phyloP scores from a whole-genome alignment of 768 basidiomycete genomes.

The Suillus brevipes region DNA sequence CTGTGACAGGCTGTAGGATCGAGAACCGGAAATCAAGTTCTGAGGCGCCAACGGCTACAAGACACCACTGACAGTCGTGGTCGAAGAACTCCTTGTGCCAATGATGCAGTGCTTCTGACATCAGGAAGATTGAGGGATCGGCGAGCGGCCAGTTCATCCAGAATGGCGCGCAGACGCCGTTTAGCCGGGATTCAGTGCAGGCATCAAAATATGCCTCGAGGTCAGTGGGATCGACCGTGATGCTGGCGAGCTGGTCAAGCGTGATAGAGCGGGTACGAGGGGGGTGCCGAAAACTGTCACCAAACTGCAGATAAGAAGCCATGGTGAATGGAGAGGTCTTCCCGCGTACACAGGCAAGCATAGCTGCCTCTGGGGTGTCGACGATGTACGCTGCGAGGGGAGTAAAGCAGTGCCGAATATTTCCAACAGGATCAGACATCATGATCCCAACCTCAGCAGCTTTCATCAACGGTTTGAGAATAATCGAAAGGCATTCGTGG shows the following conservation, averaged over 20 bases:
- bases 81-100: constrained; percentile 37
- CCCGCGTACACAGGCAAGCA: constrained; percentile 12
- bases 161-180: constrained; percentile 26
- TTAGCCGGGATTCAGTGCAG: not conserved
- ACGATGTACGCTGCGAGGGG: constrained; percentile 30
- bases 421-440: constrained; percentile 24
- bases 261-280: constrained; percentile 30
- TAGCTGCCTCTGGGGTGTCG: not conserved
- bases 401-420: constrained; percentile 9
- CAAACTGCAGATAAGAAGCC: constrained; percentile 33
- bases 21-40: constrained; percentile 19
- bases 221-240: constrained; percentile 20
- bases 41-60: constrained; percentile 14
- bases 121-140: constrained; percentile 36
- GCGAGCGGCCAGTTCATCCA: constrained; percentile 39
- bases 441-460: constrained; percentile 18
- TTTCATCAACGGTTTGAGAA: constrained; percentile 17
- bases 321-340: constrained; percentile 33
- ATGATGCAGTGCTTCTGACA: constrained; percentile 40
- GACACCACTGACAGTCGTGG: constrained; percentile 27
- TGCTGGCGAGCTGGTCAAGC: constrained; percentile 23
- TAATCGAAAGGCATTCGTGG: constrained; percentile 21
- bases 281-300: constrained; percentile 29
- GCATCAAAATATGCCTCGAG: constrained; percentile 9
- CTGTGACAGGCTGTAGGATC: constrained; percentile 13